Evolutionary conservation across 2,329 filamentous ascomycete genomes (phyloP).

Genomic region (Colletotrichum neosansevieriae): DNA sequence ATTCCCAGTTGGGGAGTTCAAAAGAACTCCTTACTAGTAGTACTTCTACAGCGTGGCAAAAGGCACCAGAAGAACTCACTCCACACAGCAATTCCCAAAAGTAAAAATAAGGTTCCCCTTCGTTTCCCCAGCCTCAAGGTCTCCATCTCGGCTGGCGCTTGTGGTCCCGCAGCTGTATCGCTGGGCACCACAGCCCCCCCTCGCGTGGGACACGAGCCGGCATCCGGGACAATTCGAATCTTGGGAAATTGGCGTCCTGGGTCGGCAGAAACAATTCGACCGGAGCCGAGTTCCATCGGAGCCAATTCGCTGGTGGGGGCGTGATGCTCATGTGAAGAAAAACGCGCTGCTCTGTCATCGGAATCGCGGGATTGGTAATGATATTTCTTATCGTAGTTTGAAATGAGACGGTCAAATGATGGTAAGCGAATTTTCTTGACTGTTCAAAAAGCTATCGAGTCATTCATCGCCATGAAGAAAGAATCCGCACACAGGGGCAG

Average conservation of each 20-base stretch:
- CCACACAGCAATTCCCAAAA: neutral
- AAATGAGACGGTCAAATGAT: no score
- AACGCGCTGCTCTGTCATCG: neutral
- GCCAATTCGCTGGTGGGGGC: neutral
- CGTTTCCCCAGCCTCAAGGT: neutral
- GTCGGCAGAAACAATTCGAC: constrained; percentile 23
- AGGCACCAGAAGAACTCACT: no score
- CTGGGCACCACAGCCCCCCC: constrained; percentile 11
- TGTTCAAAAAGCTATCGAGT: no score
- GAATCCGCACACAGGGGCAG: no score
- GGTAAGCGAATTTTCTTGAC: no score
- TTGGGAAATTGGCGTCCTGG: neutral
- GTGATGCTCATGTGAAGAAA: no score
- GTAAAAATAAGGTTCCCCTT: constrained; percentile 18
- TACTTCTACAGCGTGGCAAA: no score
- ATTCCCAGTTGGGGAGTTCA: constrained; percentile 10
- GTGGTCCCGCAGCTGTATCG: neutral
- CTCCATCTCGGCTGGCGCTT: neutral
- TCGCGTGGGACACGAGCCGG: constrained; percentile 32
- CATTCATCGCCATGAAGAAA: no score
- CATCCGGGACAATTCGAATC: constrained; percentile 22
- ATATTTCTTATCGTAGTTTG: neutral
- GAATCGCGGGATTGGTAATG: constrained; percentile 7
- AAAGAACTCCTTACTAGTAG: no score
- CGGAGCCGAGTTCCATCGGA: constrained; percentile 22